Conservation (phyloP, 139 green algal species). For the Asterochloris erici region DNA sequence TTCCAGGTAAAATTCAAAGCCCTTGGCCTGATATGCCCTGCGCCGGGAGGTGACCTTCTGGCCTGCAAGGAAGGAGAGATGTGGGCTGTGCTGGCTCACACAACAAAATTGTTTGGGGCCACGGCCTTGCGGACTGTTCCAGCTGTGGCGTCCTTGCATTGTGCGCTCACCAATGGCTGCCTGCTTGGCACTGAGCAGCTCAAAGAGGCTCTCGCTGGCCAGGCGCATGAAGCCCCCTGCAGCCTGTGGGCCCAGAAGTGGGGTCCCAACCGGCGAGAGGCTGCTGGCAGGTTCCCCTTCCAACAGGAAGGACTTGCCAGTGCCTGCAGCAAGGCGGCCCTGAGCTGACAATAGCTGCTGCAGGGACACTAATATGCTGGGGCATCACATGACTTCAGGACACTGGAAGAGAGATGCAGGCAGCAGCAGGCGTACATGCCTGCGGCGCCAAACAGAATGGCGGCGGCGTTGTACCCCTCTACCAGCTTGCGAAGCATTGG, state of each 20-base stretch:
- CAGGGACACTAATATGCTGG: background rate
- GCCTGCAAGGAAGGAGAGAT: background rate
- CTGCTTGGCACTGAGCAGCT: slow-evolving; percentile 53
- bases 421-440: slow-evolving; percentile 3
- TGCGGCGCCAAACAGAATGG: slow-evolving; percentile 51
- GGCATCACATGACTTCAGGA: background rate
- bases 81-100: no score
- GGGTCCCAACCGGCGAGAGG: slow-evolving; percentile 2
- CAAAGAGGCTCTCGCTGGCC: slow-evolving; percentile 48
- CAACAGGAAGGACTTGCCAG: slow-evolving; percentile 27
- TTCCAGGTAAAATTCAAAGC: slow-evolving; percentile 66
- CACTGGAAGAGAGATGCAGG: slow-evolving; percentile 1
- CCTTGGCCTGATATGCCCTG: slow-evolving; percentile 39
- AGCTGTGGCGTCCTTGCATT: background rate
- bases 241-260: slow-evolving; percentile 1
- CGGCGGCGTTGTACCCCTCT: slow-evolving; percentile 51
- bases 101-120: no score
- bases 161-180: slow-evolving; percentile 39
- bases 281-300: slow-evolving; percentile 35
- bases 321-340: background rate
- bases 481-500: slow-evolving; percentile 54
- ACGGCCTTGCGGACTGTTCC: no score
- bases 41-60: slow-evolving; percentile 33
- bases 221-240: slow-evolving; percentile 52
- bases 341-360: slow-evolving; percentile 51